Conservation (phyloP, 805 yeast species). For the Priceomyces carsonii region DNA sequence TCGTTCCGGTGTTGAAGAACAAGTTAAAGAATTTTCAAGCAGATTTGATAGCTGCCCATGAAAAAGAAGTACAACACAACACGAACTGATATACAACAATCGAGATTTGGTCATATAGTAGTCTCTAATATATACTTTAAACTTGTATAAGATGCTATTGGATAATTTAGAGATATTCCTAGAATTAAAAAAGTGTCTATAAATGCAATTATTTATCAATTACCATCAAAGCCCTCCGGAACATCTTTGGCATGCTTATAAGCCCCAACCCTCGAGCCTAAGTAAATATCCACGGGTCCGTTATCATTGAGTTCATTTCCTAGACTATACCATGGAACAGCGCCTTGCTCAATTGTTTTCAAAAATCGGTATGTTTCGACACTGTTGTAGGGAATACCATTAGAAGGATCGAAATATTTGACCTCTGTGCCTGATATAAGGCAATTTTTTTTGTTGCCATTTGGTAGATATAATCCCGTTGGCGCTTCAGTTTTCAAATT, state of each 20-base stretch:
- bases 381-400: conserved; percentile 83
- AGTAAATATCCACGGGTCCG: conserved; percentile 43
- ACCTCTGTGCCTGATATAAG: conserved; percentile 78
- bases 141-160: neutral
- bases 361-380: conserved; percentile 78
- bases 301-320: conserved; percentile 56
- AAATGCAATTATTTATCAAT: neutral
- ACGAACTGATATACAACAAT: conserved; percentile 15
- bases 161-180: neutral
- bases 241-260: conserved; percentile 79
- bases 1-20: conserved; percentile 52
- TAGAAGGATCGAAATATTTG: conserved; percentile 81
- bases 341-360: conserved; percentile 47
- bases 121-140: neutral
- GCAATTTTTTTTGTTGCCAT: conserved; percentile 67
- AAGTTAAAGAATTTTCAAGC: conserved; percentile 60
- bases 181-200: neutral
- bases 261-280: conserved; percentile 51
- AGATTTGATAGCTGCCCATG: conserved; percentile 62
- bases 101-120: neutral
- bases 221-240: conserved; percentile 72
- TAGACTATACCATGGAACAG: conserved; percentile 51
- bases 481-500: conserved; percentile 69
- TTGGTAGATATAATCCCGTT: conserved; percentile 69
- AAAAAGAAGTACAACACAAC: conserved; percentile 61